Conservation (phyloP, 73 alveolate genomes). For the Stentor coeruleus region DNA sequence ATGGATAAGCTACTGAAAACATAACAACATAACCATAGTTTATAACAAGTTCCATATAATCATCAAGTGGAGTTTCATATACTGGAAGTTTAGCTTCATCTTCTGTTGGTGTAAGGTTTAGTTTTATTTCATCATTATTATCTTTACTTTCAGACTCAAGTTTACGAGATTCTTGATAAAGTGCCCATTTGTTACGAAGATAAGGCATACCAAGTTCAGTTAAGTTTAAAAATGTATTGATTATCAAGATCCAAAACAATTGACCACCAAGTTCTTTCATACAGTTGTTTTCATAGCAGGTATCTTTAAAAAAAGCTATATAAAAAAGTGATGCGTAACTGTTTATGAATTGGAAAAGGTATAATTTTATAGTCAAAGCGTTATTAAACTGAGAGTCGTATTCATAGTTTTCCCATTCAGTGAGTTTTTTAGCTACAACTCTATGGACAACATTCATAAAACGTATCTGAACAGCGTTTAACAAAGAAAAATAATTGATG, state of each 20-base stretch:
- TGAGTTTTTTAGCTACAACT: conserved; percentile 19
- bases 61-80: conserved; percentile 28
- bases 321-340: conserved; percentile 34
- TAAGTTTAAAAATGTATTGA: background rate
- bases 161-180: background rate
- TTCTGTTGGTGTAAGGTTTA: background rate
- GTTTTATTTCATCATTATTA: background rate
- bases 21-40: conserved; percentile 23
- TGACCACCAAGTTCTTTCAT: background rate
- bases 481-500: background rate
- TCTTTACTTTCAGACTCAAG: no score
- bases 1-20: conserved; percentile 27
- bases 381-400: conserved; percentile 32
- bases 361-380: conserved; percentile 27
- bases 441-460: conserved; percentile 27
- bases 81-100: background rate
- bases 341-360: conserved; percentile 42
- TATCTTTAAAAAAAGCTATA: conserved; percentile 37
- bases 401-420: conserved; percentile 41
- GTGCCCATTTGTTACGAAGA: background rate
- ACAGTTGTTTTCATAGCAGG: conserved; percentile 25
- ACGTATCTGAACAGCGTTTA: conserved; percentile 32
- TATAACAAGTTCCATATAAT: conserved; percentile 23
- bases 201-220: conserved; percentile 26
- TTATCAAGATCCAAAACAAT: background rate